A percentile compares a stretch with the other conserved stretches of the same genome.
These are phyloP conservation scores for Trypanosomatidae sp. DNA, from an alignment of 208 protist genomes.

Conservation along the genomic window DNA sequence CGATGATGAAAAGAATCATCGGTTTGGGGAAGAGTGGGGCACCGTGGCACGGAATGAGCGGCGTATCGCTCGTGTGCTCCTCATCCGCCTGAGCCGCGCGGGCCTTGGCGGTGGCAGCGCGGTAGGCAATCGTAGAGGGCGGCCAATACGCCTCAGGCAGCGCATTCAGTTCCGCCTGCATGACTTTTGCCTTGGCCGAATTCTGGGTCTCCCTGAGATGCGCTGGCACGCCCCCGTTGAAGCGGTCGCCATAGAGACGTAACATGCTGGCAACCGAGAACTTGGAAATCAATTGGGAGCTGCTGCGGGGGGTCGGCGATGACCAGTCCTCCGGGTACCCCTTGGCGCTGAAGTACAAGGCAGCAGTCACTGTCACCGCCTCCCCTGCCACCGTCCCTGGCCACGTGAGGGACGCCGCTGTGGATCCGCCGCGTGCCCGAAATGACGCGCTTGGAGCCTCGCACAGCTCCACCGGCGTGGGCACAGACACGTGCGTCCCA, in stretches of 20 bases:
- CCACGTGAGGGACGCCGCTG: not conserved
- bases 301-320: slow-evolving; percentile 19
- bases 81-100: not conserved
- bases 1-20: slow-evolving; percentile 76
- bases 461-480: slow-evolving; percentile 29
- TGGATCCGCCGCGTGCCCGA: slow-evolving; percentile 6
- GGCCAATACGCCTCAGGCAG: slow-evolving; percentile 29
- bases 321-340: slow-evolving; percentile 51
- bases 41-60: slow-evolving; percentile 18
- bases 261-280: slow-evolving; percentile 48
- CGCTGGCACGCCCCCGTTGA: slow-evolving; percentile 38
- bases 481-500: slow-evolving; percentile 30
- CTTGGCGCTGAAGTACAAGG: slow-evolving; percentile 51
- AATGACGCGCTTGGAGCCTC: slow-evolving; percentile 22
- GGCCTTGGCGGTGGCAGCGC: not conserved
- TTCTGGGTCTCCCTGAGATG: slow-evolving; percentile 23
- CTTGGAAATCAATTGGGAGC: slow-evolving; percentile 26
- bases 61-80: not conserved
- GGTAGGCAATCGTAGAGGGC: slow-evolving; percentile 30
- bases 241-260: slow-evolving; percentile 38
- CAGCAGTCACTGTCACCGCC: slow-evolving; percentile 18
- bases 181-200: slow-evolving; percentile 3
- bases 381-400: not conserved
- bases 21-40: slow-evolving; percentile 47
- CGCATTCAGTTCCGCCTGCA: slow-evolving; percentile 30